Base-by-base conservation (phyloP, 2,329 filamentous ascomycete species). In the Bipolaris victoriae region DNA sequence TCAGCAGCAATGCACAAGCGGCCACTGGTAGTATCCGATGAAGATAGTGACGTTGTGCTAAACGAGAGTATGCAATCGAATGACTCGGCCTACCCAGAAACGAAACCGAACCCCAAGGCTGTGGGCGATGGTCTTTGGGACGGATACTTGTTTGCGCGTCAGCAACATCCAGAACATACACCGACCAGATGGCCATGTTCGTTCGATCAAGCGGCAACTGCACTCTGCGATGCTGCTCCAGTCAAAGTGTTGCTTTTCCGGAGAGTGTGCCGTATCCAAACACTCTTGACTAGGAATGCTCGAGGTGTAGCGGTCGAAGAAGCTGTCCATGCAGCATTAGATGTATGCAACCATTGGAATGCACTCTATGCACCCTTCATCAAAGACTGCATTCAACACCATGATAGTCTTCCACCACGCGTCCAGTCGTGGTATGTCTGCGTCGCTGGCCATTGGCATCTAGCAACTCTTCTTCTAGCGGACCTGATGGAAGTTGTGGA, bases 351-450 rank as follows among this genome's bases (percentile, higher is more conserved):
- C 43, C 80, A 86, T 69, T 87, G 84, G 84, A 81, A 83, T 53
- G 65, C 69, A 20, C 78, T 79, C 0, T 85, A 86, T 60, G 79
- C 79, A 1, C 76, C 76, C 0, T 84, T 87, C 61, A 83, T 85
- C 63, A 68, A 76, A 15, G 82, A 85, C 56, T 80, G 84, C 37
- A 74, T 84, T 11, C 71, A 77, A 2, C 72, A 83, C 57, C 84
- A 85, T 57, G 76, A 82, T 31, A 64, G 70, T 0, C 77, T 87
- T 0, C 83, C 84, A 1, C 66, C 80, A 10, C 82, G 82, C 13
- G 79, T 87, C 4, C 84, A 85, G 64, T 84, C 84, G 40, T 87
- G 85, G 85, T 86, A 86, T 58, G 79, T 85, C 13, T 82, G 84
- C 50, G 78, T 87, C 22, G 76, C 80, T 0, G 82, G 81, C 0